Evolutionary conservation across 1,284 basidiomycete species (phyloP), one percentile per base, ranked within the genome.

Genomic region (Pseudozyma flocculosa): DNA sequence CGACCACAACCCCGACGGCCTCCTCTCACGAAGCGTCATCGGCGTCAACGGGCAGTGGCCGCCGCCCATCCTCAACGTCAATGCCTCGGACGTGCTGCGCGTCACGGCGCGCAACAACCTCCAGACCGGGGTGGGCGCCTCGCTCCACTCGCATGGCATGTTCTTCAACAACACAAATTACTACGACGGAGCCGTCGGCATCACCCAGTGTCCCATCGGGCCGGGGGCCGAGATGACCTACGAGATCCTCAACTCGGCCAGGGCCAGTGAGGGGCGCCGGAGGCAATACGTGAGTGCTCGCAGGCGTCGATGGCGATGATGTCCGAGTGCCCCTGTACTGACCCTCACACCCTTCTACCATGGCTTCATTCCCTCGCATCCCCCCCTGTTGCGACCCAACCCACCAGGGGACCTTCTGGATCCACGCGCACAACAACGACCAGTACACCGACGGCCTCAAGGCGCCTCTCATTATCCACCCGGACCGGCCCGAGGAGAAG

Each of bases 331-430:
- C n/a, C n/a, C n/a, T n/a, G n/a, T n/a, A n/a, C n/a, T n/a, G n/a
- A n/a, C n/a, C n/a, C n/a, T n/a, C n/a, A n/a, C n/a, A n/a, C n/a
- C n/a, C n/a, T n/a, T n/a, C n/a, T n/a, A n/a, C n/a, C n/a, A n/a
- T n/a, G n/a, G n/a, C n/a, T n/a, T n/a, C n/a, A n/a, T n/a, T n/a
- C n/a, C n/a, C n/a, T n/a, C n/a, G n/a, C n/a, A n/a, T n/a, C n/a
- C n/a, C n/a, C n/a, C n/a, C n/a, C n/a, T n/a, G n/a, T n/a, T n/a
- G n/a, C n/a, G n/a, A n/a, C n/a, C n/a, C n/a, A n/a, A n/a, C n/a
- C n/a, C n/a, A n/a, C n/a, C 70, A 56, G 75, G 82, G 74, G 71
- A 81, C 80, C 23, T 81, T 79, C 49, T 84, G 83, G 80, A 81
- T 75, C 54, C 75, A 76, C 49, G 56, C 74, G 2, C 75, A 78